These are phyloP conservation scores for Smallanthus sonchifolius DNA, from an alignment of 129 eudicot genomes.

Conservation along the genomic window DNA sequence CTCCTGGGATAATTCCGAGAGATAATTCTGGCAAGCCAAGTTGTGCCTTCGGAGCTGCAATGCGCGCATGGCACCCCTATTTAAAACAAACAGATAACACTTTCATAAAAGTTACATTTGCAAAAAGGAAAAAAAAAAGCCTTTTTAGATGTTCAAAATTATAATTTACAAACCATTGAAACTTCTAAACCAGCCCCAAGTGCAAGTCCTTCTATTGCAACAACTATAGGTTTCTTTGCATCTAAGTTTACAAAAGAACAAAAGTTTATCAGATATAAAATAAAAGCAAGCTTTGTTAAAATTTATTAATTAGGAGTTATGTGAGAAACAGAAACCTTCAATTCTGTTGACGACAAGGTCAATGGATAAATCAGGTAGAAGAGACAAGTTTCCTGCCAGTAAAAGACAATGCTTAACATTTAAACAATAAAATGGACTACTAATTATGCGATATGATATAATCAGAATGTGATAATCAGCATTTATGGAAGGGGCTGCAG, in stretches of 20 bases:
- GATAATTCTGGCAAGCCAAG: constrained; percentile 95
- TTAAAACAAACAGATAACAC: constrained; percentile 3
- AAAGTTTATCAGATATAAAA: constrained; percentile 1
- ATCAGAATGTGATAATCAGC: not conserved
- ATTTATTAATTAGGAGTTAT: not conserved
- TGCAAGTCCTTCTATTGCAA: constrained; percentile 92
- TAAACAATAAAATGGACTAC: not conserved
- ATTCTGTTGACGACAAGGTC: constrained; percentile 58
- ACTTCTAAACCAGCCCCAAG: constrained; percentile 97
- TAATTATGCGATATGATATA: not conserved
- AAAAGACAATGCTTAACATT: constrained; percentile 11
- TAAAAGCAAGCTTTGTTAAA: not conserved
- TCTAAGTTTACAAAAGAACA: constrained; percentile 35
- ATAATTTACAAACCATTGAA: constrained; percentile 62
- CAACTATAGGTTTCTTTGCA: constrained; percentile 81
- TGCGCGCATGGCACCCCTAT: constrained; percentile 94
- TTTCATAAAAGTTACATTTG: not conserved
- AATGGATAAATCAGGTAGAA: constrained; percentile 70
- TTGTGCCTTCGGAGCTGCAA: constrained; percentile 76
- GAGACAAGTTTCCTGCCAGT: constrained; percentile 62
- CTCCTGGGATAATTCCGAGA: constrained; percentile 91
- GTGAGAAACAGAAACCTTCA: constrained; percentile 51
- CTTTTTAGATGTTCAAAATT: not conserved
- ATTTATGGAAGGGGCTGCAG: not conserved
- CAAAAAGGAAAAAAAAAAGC: not conserved